Conservation (phyloP, 148 eudicot genomes). For the Mesembryanthemum crystallinum region DNA sequence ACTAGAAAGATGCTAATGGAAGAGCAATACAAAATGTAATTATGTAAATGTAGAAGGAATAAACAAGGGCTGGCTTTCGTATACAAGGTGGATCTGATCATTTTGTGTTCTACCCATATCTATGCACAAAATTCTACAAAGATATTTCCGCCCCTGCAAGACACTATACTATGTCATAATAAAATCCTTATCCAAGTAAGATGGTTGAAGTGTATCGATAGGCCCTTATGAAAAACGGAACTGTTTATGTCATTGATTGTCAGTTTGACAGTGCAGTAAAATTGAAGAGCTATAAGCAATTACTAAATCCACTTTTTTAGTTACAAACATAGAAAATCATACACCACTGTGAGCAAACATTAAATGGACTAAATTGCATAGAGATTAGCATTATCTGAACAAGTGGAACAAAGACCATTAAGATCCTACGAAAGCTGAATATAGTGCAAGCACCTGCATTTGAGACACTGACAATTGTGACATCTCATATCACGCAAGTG, state of each 20-base stretch:
- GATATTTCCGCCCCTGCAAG: background rate
- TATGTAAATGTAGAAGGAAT: too few species aligned
- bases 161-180: background rate
- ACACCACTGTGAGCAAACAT: background rate
- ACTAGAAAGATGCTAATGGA: background rate
- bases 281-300: background rate
- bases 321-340: background rate
- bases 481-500: background rate
- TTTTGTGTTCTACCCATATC: background rate
- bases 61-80: too few species aligned
- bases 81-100: too few species aligned
- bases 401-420: background rate
- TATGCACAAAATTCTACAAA: background rate
- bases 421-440: background rate
- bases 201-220: background rate
- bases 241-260: too few species aligned
- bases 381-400: background rate
- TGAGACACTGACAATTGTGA: background rate
- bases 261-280: background rate
- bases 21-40: too few species aligned
- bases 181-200: background rate
- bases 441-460: background rate
- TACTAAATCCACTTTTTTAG: background rate
- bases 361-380: background rate
- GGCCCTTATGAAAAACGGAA: background rate